Percentiles rank a stretch among this genome's conserved stretches.
These are phyloP conservation scores for Metschnikowia henanensis DNA, from an alignment of 805 yeast genomes.

Conservation along the genomic window DNA sequence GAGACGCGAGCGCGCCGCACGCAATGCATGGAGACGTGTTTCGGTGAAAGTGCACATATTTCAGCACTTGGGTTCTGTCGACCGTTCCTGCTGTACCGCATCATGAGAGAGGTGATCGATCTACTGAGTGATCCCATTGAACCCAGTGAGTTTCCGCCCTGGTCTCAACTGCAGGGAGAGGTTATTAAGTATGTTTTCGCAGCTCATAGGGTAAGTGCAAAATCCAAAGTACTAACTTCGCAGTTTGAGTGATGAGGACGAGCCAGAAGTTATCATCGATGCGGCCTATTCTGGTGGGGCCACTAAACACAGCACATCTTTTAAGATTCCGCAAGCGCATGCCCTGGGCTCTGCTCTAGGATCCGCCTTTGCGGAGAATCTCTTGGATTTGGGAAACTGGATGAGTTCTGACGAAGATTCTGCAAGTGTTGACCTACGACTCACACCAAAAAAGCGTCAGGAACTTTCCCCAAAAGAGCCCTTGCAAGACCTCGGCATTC, in stretches of 20 bases:
- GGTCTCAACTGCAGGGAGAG: not conserved
- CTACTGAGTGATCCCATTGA: slow-evolving; percentile 17
- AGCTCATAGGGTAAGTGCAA: not conserved
- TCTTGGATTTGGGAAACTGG: slow-evolving; percentile 19
- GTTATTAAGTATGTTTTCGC: slow-evolving; percentile 14
- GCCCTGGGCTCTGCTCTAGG: not conserved
- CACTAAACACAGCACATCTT: not conserved
- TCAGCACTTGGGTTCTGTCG: no score
- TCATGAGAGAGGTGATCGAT: slow-evolving; percentile 16
- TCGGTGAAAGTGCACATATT: not conserved
- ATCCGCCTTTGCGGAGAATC: not conserved
- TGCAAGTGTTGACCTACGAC: not conserved
- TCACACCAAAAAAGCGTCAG: not conserved
- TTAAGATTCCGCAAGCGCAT: not conserved
- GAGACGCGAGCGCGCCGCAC: not conserved
- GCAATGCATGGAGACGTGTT: not conserved
- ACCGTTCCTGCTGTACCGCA: not conserved
- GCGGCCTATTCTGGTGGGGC: not conserved
- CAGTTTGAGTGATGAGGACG: slow-evolving; percentile 8
- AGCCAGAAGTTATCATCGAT: not conserved
- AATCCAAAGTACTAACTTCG: slow-evolving; percentile 1
- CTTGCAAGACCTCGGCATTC: not conserved
- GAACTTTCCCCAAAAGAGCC: not conserved
- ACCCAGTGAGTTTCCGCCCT: not conserved
- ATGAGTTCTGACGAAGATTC: slow-evolving; percentile 22